Evolutionary conservation across 78 protist species (phyloP).

Genomic region (Dictyostelium discoideum): DNA sequence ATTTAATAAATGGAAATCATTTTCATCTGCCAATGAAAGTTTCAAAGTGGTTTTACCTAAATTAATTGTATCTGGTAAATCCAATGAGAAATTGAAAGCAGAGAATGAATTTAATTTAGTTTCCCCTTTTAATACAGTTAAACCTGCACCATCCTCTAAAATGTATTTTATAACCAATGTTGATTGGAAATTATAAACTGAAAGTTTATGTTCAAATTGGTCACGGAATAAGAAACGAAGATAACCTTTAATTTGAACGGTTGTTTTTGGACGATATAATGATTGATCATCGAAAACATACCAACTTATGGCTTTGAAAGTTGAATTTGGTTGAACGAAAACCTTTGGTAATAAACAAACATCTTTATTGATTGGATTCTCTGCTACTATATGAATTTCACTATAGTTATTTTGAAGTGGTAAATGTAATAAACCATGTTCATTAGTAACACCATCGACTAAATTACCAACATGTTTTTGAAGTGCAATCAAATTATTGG

Average conservation of each 20-base stretch:
- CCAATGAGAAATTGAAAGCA: conserved; percentile 16
- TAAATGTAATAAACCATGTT: conserved; percentile 38
- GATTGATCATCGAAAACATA: conserved; percentile 76
- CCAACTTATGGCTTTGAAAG: conserved; percentile 22
- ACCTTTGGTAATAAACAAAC: conserved; percentile 28
- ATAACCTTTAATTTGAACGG: conserved; percentile 74
- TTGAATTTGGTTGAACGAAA: not conserved
- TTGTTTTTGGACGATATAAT: conserved; percentile 62
- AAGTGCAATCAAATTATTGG: not conserved
- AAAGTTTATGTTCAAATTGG: conserved; percentile 3
- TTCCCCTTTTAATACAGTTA: conserved; percentile 33
- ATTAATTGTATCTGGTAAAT: conserved; percentile 47
- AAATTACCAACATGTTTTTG: conserved; percentile 59
- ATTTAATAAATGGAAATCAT: conserved; percentile 10
- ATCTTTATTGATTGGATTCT: not conserved
- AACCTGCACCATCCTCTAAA: not conserved
- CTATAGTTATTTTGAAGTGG: conserved; percentile 23
- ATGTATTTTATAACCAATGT: not conserved
- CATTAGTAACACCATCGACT: conserved; percentile 47
- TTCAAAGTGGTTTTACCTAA: conserved; percentile 16
- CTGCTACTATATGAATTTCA: conserved; percentile 59
- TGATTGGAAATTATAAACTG: not conserved
- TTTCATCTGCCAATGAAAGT: conserved; percentile 21
- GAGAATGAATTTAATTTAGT: conserved; percentile 22
- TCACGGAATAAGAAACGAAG: conserved; percentile 40